Evolutionary conservation across 345 rosid species (phyloP).

Genomic region (Durio zibethinus): DNA sequence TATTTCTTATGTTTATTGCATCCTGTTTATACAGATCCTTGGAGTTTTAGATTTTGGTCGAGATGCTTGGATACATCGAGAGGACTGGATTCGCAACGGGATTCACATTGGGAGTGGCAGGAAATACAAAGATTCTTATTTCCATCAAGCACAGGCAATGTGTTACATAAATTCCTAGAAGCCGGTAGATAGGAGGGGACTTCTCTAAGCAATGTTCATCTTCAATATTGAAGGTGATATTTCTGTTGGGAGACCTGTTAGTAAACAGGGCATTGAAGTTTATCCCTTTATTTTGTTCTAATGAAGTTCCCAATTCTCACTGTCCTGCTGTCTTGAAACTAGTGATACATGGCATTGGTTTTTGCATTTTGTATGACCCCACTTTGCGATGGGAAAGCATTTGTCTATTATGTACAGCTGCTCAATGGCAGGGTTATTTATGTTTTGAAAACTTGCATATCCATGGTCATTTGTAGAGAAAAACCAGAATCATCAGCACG

Average conservation of each 20-base stretch:
- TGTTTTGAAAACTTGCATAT: neutral
- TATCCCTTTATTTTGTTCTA: neutral
- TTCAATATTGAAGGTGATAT: neutral
- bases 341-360: neutral
- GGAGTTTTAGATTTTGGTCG: slow-evolving; percentile 80
- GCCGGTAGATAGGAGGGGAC: neutral
- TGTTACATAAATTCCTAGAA: slow-evolving; percentile 64
- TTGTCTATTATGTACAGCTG: neutral
- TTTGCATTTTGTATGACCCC: neutral
- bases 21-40: slow-evolving; percentile 45
- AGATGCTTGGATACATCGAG: slow-evolving; percentile 87
- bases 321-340: neutral
- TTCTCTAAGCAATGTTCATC: neutral
- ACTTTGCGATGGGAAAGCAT: no score
- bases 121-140: slow-evolving; percentile 91
- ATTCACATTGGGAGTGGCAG: slow-evolving; percentile 65
- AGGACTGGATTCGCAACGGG: slow-evolving; percentile 83
- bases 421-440: neutral
- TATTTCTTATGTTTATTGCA: neutral
- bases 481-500: neutral
- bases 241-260: neutral
- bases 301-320: neutral
- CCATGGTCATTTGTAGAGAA: neutral
- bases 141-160: slow-evolving; percentile 76
- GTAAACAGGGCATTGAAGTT: neutral